Percentiles rank a stretch among this genome's conserved stretches.
These are phyloP conservation scores for Metschnikowia borealis DNA, from an alignment of 805 yeast genomes.

Conservation along the genomic window DNA sequence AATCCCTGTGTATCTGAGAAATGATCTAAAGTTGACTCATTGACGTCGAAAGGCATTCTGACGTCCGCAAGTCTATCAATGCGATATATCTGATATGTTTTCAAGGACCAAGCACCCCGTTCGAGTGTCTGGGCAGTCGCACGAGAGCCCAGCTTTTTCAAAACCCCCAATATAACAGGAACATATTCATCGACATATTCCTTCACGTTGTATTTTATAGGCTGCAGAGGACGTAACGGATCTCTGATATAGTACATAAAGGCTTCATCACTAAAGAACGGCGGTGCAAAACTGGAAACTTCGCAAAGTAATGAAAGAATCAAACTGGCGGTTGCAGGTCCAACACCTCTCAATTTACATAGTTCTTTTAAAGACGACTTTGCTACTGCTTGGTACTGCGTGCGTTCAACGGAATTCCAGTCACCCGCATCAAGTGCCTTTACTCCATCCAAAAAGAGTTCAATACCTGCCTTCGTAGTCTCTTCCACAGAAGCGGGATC, in stretches of 20 bases:
- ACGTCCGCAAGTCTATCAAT: constrained; percentile 24
- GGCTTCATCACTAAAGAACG: constrained; percentile 50
- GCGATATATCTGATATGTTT: constrained; percentile 25
- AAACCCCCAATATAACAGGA: constrained; percentile 10
- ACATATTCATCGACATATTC: constrained; percentile 40
- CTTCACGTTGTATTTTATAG: constrained; percentile 39
- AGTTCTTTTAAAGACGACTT: constrained; percentile 26
- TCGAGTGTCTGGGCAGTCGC: constrained; percentile 20
- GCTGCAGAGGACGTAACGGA: constrained; percentile 19
- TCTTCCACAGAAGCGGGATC: constrained; percentile 24
- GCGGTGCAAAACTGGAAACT: constrained; percentile 29
- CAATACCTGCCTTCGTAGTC: constrained; percentile 27
- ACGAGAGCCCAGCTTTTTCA: not conserved
- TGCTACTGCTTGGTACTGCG: constrained; percentile 18
- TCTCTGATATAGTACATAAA: constrained; percentile 33
- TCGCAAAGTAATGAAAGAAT: constrained; percentile 32
- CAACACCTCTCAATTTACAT: constrained; percentile 43
- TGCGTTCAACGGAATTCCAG: constrained; percentile 6
- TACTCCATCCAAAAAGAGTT: constrained; percentile 9
- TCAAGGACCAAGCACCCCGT: constrained; percentile 37
- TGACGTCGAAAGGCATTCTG: constrained; percentile 19
- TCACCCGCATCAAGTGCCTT: constrained; percentile 2
- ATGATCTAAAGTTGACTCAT: constrained; percentile 7
- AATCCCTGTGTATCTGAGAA: constrained; percentile 3
- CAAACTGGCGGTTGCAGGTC: constrained; percentile 49